phyloP scores from a whole-genome alignment of 2,329 filamentous ascomycete genomes.

The Epichloe typhina region DNA sequence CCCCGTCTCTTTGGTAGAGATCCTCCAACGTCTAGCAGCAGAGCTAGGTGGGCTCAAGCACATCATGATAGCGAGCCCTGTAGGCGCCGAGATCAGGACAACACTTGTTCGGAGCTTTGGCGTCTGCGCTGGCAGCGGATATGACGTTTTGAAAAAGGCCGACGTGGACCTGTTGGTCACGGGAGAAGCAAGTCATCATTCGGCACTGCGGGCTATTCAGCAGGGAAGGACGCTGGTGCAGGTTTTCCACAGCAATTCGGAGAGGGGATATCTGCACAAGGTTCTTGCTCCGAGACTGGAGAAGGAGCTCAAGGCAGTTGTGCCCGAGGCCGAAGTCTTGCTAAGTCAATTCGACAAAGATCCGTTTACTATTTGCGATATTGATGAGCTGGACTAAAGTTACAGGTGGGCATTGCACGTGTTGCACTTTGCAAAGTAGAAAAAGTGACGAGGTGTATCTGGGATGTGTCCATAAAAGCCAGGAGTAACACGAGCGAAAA shows the following conservation, averaged over 20 bases:
- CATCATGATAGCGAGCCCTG: slow-evolving; percentile 36
- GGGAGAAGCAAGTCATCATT: slow-evolving; percentile 88
- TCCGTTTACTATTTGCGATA: slow-evolving; percentile 67
- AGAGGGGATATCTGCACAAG: slow-evolving; percentile 62
- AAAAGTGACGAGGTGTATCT: not conserved
- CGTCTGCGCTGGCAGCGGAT: slow-evolving; percentile 83
- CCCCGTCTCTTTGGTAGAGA: slow-evolving; percentile 25
- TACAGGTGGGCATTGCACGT: not conserved
- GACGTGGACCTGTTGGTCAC: slow-evolving; percentile 75
- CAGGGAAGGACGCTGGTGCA: slow-evolving; percentile 70
- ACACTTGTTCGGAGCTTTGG: slow-evolving; percentile 54
- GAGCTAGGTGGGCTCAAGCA: slow-evolving; percentile 52
- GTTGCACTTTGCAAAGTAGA: not conserved
- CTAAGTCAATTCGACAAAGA: slow-evolving; percentile 74
- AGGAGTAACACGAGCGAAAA: not conserved
- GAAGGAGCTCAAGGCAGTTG: slow-evolving; percentile 38
- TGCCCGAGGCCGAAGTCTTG: slow-evolving; percentile 44
- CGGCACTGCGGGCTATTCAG: slow-evolving; percentile 76
- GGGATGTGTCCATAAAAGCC: not conserved
- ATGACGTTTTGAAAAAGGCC: slow-evolving; percentile 55
- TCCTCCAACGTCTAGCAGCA: slow-evolving; percentile 44
- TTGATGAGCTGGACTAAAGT: slow-evolving; percentile 22
- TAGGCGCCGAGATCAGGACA: slow-evolving; percentile 27
- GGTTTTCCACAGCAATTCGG: slow-evolving; percentile 87
- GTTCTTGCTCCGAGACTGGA: slow-evolving; percentile 56